Percentiles rank a stretch among this genome's conserved stretches.
phyloP scores from a whole-genome alignment of 2,329 filamentous ascomycete species.

The Ophiostoma sp. region DNA sequence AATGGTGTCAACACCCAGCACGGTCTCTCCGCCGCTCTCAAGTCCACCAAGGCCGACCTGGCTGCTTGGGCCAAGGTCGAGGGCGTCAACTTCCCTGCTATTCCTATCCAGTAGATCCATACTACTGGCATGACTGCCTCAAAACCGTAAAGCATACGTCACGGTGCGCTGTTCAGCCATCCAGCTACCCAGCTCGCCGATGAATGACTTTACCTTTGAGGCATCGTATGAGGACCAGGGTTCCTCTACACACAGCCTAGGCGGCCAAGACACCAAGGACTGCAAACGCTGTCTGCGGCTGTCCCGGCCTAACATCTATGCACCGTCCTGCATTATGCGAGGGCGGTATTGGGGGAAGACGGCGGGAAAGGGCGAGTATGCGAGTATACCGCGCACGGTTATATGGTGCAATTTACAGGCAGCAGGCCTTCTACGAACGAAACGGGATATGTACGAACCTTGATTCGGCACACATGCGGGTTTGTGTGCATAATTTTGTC shows the following conservation, averaged over 20 bases:
- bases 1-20: slow-evolving; percentile 67
- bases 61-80: slow-evolving; percentile 33
- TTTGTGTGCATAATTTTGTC: slow-evolving; percentile 2
- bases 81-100: slow-evolving; percentile 32
- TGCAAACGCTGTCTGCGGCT: too few relatives aligned
- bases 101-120: slow-evolving; percentile 27
- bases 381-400: background rate
- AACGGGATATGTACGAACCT: slow-evolving; percentile 10
- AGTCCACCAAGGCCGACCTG: slow-evolving; percentile 35
- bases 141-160: too few relatives aligned
- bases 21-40: slow-evolving; percentile 58
- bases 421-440: slow-evolving; percentile 12
- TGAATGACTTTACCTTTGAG: background rate
- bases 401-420: background rate
- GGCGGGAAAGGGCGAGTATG: background rate
- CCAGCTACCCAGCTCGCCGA: background rate
- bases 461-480: slow-evolving; percentile 4
- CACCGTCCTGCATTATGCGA: too few relatives aligned
- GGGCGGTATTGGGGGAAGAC: too few relatives aligned
- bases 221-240: background rate
- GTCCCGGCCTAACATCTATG: too few relatives aligned
- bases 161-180: background rate
- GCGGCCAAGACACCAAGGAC: too few relatives aligned
- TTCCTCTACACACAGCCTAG: too few relatives aligned
- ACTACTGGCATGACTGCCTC: background rate